These are phyloP conservation scores for Raffaelea arxii DNA, from an alignment of 2,329 filamentous ascomycete species.

Conservation along the genomic window DNA sequence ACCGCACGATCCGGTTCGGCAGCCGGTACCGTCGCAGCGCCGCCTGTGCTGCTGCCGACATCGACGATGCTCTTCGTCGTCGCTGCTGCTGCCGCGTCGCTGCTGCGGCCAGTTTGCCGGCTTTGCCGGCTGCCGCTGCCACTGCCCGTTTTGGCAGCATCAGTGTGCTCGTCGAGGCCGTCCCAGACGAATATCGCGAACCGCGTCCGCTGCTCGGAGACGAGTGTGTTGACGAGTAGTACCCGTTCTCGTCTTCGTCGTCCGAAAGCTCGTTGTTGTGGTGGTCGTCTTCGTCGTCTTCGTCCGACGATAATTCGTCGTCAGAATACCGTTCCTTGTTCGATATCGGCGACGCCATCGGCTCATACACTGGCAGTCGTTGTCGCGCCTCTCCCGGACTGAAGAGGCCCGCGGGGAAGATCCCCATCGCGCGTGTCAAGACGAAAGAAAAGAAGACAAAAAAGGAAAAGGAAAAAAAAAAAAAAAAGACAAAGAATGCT, in stretches of 20 bases:
- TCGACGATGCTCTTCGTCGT: no score
- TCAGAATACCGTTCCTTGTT: constrained; percentile 43
- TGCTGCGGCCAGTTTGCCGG: neutral
- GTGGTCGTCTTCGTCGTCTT: constrained; percentile 28
- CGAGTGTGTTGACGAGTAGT: constrained; percentile 26
- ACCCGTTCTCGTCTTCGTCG: constrained; percentile 24
- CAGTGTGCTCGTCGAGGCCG: constrained; percentile 30
- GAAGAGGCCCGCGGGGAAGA: constrained; percentile 27
- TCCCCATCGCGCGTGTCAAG: constrained; percentile 31
- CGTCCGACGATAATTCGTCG: constrained; percentile 36
- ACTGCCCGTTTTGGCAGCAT: constrained; percentile 32
- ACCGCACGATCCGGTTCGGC: constrained; percentile 65
- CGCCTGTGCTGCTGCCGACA: constrained; percentile 16
- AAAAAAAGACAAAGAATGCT: no score
- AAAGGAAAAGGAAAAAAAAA: neutral
- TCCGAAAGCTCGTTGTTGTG: constrained; percentile 26
- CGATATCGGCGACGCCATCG: constrained; percentile 23
- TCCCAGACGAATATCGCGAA: constrained; percentile 44
- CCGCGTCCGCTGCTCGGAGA: constrained; percentile 31
- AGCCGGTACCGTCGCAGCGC: constrained; percentile 50
- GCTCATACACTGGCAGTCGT: constrained; percentile 42
- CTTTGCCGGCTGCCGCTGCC: constrained; percentile 15
- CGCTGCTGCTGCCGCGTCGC: constrained; percentile 11
- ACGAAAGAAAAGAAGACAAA: neutral
- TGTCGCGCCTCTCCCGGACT: constrained; percentile 34